Conservation (phyloP, 208 protist genomes). For the Acanthamoeba healyi region DNA sequence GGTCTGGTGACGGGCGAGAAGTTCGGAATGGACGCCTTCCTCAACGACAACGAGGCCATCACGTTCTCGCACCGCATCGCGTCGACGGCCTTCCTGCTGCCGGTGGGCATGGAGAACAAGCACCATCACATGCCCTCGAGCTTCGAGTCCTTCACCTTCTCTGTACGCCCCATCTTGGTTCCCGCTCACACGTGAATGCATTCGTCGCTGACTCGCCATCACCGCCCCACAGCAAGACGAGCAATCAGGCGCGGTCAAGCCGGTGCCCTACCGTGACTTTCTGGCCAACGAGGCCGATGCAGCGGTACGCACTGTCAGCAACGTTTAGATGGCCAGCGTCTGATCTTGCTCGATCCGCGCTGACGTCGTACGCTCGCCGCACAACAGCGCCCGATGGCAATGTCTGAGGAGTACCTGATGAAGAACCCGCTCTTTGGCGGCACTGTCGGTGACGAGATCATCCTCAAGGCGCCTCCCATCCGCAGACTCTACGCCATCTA, state of each 20-base stretch:
- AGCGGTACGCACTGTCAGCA: neutral
- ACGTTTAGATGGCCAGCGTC: too few species aligned
- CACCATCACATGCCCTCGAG: slow-evolving; percentile 3
- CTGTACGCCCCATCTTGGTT: too few species aligned
- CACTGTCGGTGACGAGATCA: neutral
- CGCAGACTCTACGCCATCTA: slow-evolving; percentile 27
- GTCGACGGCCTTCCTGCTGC: slow-evolving; percentile 36
- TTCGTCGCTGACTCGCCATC: neutral
- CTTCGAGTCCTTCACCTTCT: neutral
- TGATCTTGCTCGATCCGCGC: too few species aligned
- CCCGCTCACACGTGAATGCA: too few species aligned
- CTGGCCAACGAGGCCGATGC: neutral
- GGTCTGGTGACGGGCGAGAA: slow-evolving; percentile 51
- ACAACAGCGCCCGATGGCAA: neutral
- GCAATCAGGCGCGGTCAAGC: neutral
- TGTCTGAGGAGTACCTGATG: slow-evolving; percentile 57
- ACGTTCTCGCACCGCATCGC: slow-evolving; percentile 54
- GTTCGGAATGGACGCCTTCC: slow-evolving; percentile 57
- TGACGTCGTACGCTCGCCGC: neutral
- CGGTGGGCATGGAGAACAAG: slow-evolving; percentile 1
- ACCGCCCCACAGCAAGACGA: neutral
- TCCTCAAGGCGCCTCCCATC: slow-evolving; percentile 5
- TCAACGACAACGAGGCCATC: slow-evolving; percentile 53
- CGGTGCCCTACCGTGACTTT: neutral
- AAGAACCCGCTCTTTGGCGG: slow-evolving; percentile 59